Evolutionary conservation across 2,329 filamentous ascomycete genomes (phyloP).

Genomic region (Penicillium sp.): DNA sequence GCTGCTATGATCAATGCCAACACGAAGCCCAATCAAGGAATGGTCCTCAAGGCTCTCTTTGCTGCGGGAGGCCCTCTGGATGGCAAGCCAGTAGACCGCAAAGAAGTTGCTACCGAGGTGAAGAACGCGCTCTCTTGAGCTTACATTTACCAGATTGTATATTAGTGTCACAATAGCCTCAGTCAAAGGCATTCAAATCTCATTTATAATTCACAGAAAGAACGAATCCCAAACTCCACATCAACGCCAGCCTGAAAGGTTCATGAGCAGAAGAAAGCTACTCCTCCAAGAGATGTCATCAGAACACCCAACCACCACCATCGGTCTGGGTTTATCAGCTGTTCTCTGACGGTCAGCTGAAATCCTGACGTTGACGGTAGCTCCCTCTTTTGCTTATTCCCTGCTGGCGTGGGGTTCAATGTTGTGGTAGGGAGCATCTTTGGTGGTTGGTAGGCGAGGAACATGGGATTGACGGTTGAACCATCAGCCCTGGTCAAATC

Average conservation of each 20-base stretch:
- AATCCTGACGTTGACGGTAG: constrained; percentile 8
- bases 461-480: constrained; percentile 65
- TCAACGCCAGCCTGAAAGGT: background rate
- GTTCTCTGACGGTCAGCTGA: constrained; percentile 30
- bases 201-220: constrained; percentile 6
- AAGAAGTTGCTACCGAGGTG: constrained; percentile 42
- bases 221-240: background rate
- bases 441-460: constrained; percentile 61
- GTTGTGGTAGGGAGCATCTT: constrained; percentile 69
- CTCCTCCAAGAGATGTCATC: constrained; percentile 47
- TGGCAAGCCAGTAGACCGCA: constrained; percentile 45
- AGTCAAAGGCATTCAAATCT: background rate
- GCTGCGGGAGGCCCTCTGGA: constrained; percentile 42
- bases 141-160: constrained; percentile 19
- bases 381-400: constrained; percentile 32
- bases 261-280: constrained; percentile 37
- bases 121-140: constrained; percentile 34
- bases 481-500: constrained; percentile 65
- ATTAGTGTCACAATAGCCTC: constrained; percentile 23
- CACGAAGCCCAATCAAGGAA: constrained; percentile 38
- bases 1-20: constrained; percentile 35
- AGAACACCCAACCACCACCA: constrained; percentile 51
- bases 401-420: constrained; percentile 55
- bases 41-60: constrained; percentile 44
- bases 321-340: constrained; percentile 40